These are phyloP conservation scores for Syzygium oleosum DNA, from an alignment of 345 rosid genomes.

Conservation along the genomic window DNA sequence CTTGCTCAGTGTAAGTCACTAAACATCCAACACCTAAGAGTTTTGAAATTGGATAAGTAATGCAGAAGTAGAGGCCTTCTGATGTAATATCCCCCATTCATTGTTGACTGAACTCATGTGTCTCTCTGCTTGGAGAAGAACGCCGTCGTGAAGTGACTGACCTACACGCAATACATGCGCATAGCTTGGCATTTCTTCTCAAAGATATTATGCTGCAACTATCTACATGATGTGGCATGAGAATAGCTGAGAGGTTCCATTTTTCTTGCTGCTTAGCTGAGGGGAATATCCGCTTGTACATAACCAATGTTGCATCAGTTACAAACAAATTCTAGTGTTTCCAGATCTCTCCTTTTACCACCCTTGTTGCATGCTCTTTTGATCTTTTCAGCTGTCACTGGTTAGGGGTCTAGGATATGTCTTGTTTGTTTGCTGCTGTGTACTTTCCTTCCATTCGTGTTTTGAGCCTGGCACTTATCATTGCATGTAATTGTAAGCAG, in stretches of 20 bases:
- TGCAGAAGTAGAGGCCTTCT: neutral
- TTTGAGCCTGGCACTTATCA: neutral
- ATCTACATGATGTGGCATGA: neutral
- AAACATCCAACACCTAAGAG: neutral
- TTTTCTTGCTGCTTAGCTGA: neutral
- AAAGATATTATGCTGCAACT: neutral
- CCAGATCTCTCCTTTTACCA: neutral
- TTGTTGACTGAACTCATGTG: neutral
- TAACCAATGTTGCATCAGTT: neutral
- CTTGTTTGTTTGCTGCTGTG: neutral
- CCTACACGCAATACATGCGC: neutral
- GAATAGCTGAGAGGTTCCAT: neutral
- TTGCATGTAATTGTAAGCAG: neutral
- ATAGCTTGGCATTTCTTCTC: neutral
- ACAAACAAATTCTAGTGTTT: neutral
- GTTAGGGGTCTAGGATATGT: neutral
- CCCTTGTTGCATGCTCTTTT: neutral
- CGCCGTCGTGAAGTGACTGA: neutral
- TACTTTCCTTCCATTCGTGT: neutral
- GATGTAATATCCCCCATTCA: neutral
- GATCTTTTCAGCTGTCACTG: neutral
- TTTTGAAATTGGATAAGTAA: neutral
- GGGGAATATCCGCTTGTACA: neutral
- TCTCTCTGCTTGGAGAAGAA: neutral
- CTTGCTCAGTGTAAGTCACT: constrained; percentile 57